These are phyloP conservation scores for Nissolia schottii DNA, from an alignment of 306 rosid species.

Conservation along the genomic window DNA sequence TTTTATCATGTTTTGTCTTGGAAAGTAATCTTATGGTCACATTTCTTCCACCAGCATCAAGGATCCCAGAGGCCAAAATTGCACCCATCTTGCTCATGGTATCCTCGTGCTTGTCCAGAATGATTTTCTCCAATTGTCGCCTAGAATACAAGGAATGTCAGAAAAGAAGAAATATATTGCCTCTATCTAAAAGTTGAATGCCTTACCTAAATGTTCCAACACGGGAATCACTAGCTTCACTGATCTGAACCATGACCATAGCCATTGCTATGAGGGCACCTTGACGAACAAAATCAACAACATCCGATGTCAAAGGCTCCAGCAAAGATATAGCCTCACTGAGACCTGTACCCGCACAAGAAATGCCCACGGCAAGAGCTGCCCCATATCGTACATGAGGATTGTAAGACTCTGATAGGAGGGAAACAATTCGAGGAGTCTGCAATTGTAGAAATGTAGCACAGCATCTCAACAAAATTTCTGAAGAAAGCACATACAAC, in stretches of 20 bases:
- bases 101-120: constrained; percentile 96
- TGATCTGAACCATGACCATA: constrained; percentile 96
- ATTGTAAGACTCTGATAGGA: constrained; percentile 92
- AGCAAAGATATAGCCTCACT: constrained; percentile 96
- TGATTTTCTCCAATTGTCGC: constrained; percentile 95
- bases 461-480: background rate
- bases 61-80: constrained; percentile 95
- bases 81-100: constrained; percentile 99
- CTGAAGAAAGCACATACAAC: constrained; percentile 3
- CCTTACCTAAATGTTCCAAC: constrained; percentile 88
- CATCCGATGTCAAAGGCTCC: constrained; percentile 97
- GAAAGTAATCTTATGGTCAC: constrained; percentile 88
- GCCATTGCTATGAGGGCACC: constrained; percentile 99
- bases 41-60: constrained; percentile 99
- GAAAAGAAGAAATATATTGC: background rate
- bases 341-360: constrained; percentile 97
- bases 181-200: background rate
- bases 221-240: constrained; percentile 96
- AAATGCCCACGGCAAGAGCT: constrained; percentile 97
- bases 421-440: constrained; percentile 95
- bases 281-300: constrained; percentile 97
- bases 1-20: constrained; percentile 90
- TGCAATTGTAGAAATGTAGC: constrained; percentile 34
- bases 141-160: constrained; percentile 34
- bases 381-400: constrained; percentile 99